Percentiles rank a stretch among this genome's conserved stretches.
These are phyloP conservation scores for Wickerhamia fluorescens DNA, from an alignment of 805 yeast genomes.

Conservation along the genomic window DNA sequence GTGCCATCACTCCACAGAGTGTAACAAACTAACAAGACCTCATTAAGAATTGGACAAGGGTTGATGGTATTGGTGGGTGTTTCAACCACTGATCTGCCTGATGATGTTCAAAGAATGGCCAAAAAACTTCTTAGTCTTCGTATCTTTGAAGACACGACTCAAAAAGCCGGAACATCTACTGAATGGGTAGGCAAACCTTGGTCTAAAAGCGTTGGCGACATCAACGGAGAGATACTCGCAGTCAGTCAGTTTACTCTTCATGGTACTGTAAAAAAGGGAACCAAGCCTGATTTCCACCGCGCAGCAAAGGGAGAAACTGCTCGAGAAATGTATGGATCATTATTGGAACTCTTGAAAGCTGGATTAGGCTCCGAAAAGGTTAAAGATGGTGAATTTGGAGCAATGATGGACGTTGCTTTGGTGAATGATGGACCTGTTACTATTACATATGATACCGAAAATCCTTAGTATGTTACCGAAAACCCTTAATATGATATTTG, in stretches of 20 bases:
- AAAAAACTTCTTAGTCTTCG: conserved; percentile 59
- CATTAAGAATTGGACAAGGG: conserved; percentile 56
- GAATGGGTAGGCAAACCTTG: conserved; percentile 61
- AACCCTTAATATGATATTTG: no score
- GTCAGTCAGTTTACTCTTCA: conserved; percentile 91
- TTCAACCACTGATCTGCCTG: conserved; percentile 65
- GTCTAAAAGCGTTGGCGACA: conserved; percentile 54
- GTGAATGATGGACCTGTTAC: conserved; percentile 95
- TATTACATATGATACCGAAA: conserved; percentile 67
- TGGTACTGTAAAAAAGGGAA: conserved; percentile 81
- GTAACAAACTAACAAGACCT: no score
- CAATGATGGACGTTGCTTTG: conserved; percentile 90
- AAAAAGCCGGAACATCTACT: conserved; percentile 37
- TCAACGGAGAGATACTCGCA: conserved; percentile 66
- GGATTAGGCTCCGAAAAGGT: conserved; percentile 62
- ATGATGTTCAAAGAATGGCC: conserved; percentile 64
- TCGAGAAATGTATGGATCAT: conserved; percentile 42
- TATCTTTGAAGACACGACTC: conserved; percentile 59
- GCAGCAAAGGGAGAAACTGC: conserved; percentile 79
- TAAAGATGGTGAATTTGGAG: conserved; percentile 88
- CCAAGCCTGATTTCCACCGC: conserved; percentile 89
- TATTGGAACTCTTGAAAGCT: conserved; percentile 39
- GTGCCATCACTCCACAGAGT: no score
- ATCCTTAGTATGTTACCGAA: conserved; percentile 9
- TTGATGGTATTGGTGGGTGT: conserved; percentile 81